Evolutionary conservation across 2,329 filamentous ascomycete species (phyloP).

Genomic region (Colletotrichum costaricense): DNA sequence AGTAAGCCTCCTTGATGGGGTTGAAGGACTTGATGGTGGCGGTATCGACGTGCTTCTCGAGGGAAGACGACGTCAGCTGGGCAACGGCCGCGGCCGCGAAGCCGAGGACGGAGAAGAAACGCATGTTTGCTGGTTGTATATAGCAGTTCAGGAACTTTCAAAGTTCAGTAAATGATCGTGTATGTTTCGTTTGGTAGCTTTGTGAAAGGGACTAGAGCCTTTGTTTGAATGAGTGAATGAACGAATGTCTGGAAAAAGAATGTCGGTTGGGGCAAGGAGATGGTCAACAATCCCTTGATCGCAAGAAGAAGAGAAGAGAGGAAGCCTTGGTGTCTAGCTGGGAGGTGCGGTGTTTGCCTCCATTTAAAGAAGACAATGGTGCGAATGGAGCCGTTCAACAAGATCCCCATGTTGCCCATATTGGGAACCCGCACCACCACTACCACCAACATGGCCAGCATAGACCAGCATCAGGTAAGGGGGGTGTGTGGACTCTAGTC

Average conservation of each 20-base stretch:
- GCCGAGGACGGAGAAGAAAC: conserved; percentile 22
- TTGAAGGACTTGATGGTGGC: conserved; percentile 63
- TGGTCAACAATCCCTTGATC: conserved; percentile 35
- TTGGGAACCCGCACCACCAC: background rate
- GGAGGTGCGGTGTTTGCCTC: conserved; percentile 17
- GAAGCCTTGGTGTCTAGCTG: background rate
- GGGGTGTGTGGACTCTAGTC: background rate
- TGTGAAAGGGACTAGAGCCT: conserved; percentile 5
- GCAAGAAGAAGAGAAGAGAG: conserved; percentile 12
- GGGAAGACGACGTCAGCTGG: conserved; percentile 39
- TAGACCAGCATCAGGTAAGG: background rate
- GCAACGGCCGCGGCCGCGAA: conserved; percentile 32
- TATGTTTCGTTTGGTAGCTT: conserved; percentile 6
- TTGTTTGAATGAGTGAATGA: conserved; percentile 23
- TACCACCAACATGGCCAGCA: background rate
- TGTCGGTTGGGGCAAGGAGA: conserved; percentile 31
- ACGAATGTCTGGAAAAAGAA: conserved; percentile 25
- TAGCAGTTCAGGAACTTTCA: conserved; percentile 14
- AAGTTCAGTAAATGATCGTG: conserved; percentile 9
- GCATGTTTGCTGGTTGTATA: background rate
- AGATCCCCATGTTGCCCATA: conserved; percentile 6
- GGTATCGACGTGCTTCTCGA: conserved; percentile 50
- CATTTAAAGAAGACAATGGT: conserved; percentile 17
- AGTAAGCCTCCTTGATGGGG: conserved; percentile 69
- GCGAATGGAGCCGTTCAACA: conserved; percentile 14